These are phyloP conservation scores for Talaromyces sp. DNA, from an alignment of 2,329 filamentous ascomycete species.

Conservation along the genomic window DNA sequence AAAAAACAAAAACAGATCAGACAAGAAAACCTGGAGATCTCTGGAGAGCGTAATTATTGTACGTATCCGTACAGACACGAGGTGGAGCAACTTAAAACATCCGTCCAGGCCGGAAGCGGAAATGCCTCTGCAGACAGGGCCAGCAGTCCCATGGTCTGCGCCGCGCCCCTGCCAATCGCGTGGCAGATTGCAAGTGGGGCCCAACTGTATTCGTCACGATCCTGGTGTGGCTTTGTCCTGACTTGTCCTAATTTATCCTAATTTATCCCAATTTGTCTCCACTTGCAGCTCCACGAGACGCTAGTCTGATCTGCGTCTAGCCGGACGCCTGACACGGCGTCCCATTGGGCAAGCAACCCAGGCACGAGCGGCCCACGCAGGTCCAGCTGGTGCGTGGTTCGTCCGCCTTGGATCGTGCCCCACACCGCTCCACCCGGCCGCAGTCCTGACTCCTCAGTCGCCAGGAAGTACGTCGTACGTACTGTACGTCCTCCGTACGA, in stretches of 20 bases:
- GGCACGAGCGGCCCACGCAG: neutral
- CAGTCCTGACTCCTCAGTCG: no score
- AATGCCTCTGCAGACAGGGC: neutral
- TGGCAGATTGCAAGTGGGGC: neutral
- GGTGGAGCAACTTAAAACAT: neutral
- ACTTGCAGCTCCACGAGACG: neutral
- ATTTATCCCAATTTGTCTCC: neutral
- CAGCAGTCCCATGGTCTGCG: neutral
- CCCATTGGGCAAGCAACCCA: neutral
- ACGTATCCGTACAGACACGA: neutral
- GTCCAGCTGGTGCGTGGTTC: neutral
- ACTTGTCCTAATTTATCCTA: neutral
- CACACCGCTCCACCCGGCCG: neutral
- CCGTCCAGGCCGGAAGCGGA: neutral
- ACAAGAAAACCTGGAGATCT: neutral
- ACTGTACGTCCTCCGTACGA: no score
- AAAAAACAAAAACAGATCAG: no score
- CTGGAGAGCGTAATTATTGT: no score
- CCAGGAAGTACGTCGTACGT: no score
- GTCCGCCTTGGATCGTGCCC: neutral
- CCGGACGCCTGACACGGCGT: neutral
- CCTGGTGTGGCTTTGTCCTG: neutral
- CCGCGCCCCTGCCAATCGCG: neutral
- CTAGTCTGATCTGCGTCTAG: neutral
- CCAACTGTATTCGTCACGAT: neutral